Percentiles rank a stretch among this genome's conserved stretches.
phyloP scores from a whole-genome alignment of 371 early-diverging fungal genomes.

The Lichtheimia corymbifera region DNA sequence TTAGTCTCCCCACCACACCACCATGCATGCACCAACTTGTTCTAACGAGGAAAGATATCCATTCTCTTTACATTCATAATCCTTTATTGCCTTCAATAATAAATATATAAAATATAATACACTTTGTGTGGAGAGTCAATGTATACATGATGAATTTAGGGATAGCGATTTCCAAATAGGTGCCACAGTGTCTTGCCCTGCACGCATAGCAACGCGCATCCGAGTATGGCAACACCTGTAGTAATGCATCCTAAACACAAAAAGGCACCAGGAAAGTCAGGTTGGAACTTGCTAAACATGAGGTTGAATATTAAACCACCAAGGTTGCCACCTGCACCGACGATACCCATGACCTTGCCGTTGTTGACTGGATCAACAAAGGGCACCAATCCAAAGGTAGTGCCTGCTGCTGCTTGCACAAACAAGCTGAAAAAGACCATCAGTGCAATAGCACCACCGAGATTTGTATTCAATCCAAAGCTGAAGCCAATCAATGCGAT shows the following conservation, averaged over 20 bases:
- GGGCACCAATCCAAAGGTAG: conserved; percentile 30
- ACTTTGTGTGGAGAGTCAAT: too few relatives aligned
- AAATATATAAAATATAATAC: too few relatives aligned
- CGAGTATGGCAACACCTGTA: conserved; percentile 13
- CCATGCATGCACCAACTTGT: too few relatives aligned
- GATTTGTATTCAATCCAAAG: conserved; percentile 12
- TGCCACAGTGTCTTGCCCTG: conserved; percentile 20
- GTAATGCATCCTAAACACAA: conserved; percentile 20
- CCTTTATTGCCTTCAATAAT: too few relatives aligned
- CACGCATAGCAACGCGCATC: conserved; percentile 14
- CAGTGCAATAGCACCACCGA: conserved; percentile 31
- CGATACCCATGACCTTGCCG: conserved; percentile 26
- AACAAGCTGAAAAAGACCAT: conserved; percentile 45
- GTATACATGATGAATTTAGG: too few relatives aligned
- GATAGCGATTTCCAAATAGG: not conserved
- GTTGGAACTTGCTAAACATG: conserved; percentile 14
- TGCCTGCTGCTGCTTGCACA: conserved; percentile 38
- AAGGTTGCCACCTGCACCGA: conserved; percentile 42
- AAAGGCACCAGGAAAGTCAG: conserved; percentile 14
- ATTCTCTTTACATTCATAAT: too few relatives aligned
- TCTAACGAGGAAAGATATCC: too few relatives aligned
- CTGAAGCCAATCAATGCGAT: conserved; percentile 25
- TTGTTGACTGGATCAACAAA: conserved; percentile 20
- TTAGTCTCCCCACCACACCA: too few relatives aligned
- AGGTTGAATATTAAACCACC: conserved; percentile 24